These are phyloP conservation scores for Cyberlindnera veronae DNA, from an alignment of 805 yeast genomes.

Conservation along the genomic window DNA sequence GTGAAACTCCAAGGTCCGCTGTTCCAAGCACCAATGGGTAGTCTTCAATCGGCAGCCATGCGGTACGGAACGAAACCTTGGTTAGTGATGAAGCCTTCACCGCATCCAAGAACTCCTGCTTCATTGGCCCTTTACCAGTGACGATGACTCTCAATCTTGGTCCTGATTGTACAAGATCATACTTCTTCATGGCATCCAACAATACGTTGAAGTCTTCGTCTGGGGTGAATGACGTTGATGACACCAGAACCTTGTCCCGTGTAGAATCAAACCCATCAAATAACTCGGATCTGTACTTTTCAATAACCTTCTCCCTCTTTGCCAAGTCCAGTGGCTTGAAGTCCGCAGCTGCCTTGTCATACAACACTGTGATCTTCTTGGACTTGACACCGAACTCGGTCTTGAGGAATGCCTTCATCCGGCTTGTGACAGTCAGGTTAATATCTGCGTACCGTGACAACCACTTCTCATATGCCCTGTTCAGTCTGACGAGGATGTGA, in stretches of 20 bases:
- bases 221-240: conserved; percentile 92
- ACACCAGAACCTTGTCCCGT: conserved; percentile 62
- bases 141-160: conserved; percentile 66
- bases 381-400: conserved; percentile 50
- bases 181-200: conserved; percentile 60
- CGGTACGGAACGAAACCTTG: conserved; percentile 54
- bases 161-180: conserved; percentile 32
- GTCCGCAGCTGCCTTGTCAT: conserved; percentile 79
- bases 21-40: conserved; percentile 72
- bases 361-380: conserved; percentile 57
- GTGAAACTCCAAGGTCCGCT: conserved; percentile 85
- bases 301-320: conserved; percentile 31
- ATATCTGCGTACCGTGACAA: conserved; percentile 64
- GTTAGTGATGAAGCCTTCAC: conserved; percentile 44
- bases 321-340: conserved; percentile 44
- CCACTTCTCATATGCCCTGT: conserved; percentile 58
- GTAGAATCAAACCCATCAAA: conserved; percentile 33
- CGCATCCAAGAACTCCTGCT: conserved; percentile 43
- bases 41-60: conserved; percentile 76
- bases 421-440: conserved; percentile 76
- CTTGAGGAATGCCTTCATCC: conserved; percentile 61
- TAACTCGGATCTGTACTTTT: conserved; percentile 33
- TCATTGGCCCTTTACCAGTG: conserved; percentile 96
- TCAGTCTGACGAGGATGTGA: conserved; percentile 57
- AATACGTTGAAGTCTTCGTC: conserved; percentile 84